phyloP scores from a whole-genome alignment of 176 grass and related monocot genomes.

The Miscanthus lutarioriparius region DNA sequence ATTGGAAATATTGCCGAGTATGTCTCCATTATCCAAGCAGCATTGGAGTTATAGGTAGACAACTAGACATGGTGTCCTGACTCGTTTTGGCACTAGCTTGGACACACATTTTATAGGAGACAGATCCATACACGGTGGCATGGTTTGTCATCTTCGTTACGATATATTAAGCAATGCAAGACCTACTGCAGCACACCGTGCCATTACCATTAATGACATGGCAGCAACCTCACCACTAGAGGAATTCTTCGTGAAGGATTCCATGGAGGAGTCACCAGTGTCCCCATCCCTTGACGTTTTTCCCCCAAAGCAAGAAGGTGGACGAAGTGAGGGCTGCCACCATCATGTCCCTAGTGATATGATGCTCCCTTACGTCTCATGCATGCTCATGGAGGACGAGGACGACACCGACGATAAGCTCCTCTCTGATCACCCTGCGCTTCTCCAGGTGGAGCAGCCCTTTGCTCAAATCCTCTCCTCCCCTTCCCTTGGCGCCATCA shows the following conservation, averaged over 20 bases:
- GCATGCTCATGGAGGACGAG: conserved; percentile 57
- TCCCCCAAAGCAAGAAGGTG: not conserved
- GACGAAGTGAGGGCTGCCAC: not conserved
- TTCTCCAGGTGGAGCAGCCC: conserved; percentile 38
- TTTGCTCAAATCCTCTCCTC: conserved; percentile 39
- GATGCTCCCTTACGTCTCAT: conserved; percentile 23
- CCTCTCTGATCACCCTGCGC: conserved; percentile 21
- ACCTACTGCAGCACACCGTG: not conserved
- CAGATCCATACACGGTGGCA: not conserved
- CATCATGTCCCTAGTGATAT: conserved; percentile 14
- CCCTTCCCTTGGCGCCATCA: not conserved
- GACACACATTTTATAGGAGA: not conserved
- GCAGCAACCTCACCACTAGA: not conserved
- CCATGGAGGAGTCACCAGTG: not conserved
- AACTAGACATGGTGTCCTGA: not conserved
- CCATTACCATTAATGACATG: not conserved
- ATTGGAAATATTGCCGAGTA: not conserved
- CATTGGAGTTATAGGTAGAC: not conserved
- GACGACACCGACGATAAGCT: conserved; percentile 41
- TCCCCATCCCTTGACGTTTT: conserved; percentile 18
- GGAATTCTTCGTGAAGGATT: conserved; percentile 1
- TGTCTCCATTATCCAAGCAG: not conserved
- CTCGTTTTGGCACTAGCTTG: not conserved
- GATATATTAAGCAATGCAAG: not conserved
- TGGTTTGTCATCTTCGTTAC: not conserved